phyloP scores from a whole-genome alignment of 192 early-diverging fungal genomes.

The Helicostylum pulchrum region DNA sequence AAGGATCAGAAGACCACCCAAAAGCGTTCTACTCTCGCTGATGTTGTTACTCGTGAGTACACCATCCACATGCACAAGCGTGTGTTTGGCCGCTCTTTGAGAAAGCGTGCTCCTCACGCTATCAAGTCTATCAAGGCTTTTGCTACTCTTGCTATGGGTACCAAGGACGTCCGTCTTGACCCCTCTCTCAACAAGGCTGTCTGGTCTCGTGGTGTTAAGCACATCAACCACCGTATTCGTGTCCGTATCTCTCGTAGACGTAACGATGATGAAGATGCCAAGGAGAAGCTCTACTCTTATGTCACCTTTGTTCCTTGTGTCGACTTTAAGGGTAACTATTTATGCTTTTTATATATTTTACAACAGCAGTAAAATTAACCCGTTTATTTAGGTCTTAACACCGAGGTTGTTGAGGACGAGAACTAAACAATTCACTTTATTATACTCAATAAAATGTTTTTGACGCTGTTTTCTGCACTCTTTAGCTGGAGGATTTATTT shows the following conservation, averaged over 20 bases:
- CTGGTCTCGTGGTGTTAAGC: conserved; percentile 94
- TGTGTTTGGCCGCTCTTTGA: conserved; percentile 83
- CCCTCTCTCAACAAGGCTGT: conserved; percentile 92
- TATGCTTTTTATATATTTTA: no score
- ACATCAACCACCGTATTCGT: conserved; percentile 93
- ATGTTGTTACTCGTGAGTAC: conserved; percentile 98
- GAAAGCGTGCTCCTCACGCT: conserved; percentile 95
- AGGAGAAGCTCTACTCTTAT: conserved; percentile 97
- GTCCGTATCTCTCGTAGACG: conserved; percentile 92
- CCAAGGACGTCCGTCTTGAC: conserved; percentile 95
- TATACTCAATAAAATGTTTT: no score
- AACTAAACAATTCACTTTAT: no score
- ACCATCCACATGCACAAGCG: conserved; percentile 99
- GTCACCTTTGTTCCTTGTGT: conserved; percentile 87
- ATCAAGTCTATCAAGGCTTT: conserved; percentile 92
- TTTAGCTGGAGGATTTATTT: no score
- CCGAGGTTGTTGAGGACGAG: no score
- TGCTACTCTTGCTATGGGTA: conserved; percentile 91
- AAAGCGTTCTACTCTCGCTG: conserved; percentile 79
- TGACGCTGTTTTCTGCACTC: no score
- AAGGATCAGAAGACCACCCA: conserved; percentile 59
- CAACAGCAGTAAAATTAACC: no score
- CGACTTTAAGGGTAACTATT: conserved; percentile 78
- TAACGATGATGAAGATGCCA: conserved; percentile 96
- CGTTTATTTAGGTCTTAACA: no score